Evolutionary conservation across 2,329 filamentous ascomycete genomes (phyloP).

Genomic region (Pseudogymnoascus sp.): DNA sequence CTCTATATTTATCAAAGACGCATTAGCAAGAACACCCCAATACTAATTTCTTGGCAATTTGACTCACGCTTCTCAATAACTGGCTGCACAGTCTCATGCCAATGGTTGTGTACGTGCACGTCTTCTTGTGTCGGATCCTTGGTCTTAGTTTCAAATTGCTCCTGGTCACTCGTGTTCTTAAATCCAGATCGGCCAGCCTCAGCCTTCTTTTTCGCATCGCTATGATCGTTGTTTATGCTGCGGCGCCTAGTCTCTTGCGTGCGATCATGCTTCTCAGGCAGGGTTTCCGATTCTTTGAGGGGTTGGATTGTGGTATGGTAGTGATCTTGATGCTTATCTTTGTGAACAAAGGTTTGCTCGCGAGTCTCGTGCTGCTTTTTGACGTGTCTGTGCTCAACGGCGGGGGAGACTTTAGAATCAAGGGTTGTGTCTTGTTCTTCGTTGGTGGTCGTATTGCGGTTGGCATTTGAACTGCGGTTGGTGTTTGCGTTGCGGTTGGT

Average conservation of each 20-base stretch:
- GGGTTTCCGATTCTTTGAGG: not conserved
- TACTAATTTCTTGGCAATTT: not conserved
- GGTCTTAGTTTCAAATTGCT: slow-evolving; percentile 15
- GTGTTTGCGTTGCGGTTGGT: not conserved
- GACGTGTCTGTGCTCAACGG: slow-evolving; percentile 20
- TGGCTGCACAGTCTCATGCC: slow-evolving; percentile 7
- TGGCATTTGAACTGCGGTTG: not conserved
- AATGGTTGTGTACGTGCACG: not conserved
- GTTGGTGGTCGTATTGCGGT: not conserved
- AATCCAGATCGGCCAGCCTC: not conserved
- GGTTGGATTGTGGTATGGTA: slow-evolving; percentile 3
- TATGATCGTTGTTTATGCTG: slow-evolving; percentile 1
- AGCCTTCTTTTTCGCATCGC: not conserved
- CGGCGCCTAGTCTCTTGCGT: not conserved
- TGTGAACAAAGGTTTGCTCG: slow-evolving; percentile 1
- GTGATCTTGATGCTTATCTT: slow-evolving; percentile 4
- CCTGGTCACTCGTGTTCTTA: not conserved
- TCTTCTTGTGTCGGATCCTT: not conserved
- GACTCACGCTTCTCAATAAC: slow-evolving; percentile 14
- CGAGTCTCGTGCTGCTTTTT: slow-evolving; percentile 14
- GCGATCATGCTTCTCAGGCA: not conserved
- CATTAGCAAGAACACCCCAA: slow-evolving; percentile 3
- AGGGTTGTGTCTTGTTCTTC: slow-evolving; percentile 17
- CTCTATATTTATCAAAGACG: not conserved
- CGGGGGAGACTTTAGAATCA: slow-evolving; percentile 15